Evolutionary conservation across 2,329 filamentous ascomycete genomes (phyloP).

Genomic region (Botrytis porri): DNA sequence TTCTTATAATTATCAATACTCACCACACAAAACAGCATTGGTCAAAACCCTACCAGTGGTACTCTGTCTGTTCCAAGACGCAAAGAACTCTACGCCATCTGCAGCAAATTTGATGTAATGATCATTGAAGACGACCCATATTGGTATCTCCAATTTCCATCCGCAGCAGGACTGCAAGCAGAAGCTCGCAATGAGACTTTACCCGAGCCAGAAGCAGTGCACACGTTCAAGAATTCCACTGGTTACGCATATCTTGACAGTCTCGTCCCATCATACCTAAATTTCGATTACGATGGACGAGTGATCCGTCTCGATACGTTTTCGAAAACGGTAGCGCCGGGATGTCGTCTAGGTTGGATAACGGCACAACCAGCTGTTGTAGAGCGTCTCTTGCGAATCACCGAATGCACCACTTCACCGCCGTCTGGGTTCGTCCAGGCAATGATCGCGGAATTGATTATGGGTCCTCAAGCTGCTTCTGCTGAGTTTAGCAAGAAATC

Average conservation of each 20-base stretch:
- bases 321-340: constrained; percentile 87
- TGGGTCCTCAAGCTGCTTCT: constrained; percentile 62
- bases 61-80: constrained; percentile 71
- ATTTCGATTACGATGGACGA: constrained; percentile 77
- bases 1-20: constrained; percentile 23
- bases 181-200: constrained; percentile 39
- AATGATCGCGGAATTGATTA: constrained; percentile 72
- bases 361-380: constrained; percentile 77
- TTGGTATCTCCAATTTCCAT: constrained; percentile 89
- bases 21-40: constrained; percentile 53
- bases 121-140: constrained; percentile 95
- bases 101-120: constrained; percentile 80
- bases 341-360: constrained; percentile 87
- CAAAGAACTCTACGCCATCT: constrained; percentile 75
- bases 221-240: constrained; percentile 45
- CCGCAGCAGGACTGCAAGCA: constrained; percentile 50
- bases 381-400: constrained; percentile 70
- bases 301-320: constrained; percentile 91
- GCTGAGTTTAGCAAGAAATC: constrained; percentile 43
- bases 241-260: constrained; percentile 80
- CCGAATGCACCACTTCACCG: constrained; percentile 75
- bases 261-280: constrained; percentile 77
- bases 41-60: constrained; percentile 83
- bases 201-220: constrained; percentile 25
- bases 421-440: constrained; percentile 88